phyloP scores from a whole-genome alignment of 345 rosid genomes.

The Eucalyptus brandiana region DNA sequence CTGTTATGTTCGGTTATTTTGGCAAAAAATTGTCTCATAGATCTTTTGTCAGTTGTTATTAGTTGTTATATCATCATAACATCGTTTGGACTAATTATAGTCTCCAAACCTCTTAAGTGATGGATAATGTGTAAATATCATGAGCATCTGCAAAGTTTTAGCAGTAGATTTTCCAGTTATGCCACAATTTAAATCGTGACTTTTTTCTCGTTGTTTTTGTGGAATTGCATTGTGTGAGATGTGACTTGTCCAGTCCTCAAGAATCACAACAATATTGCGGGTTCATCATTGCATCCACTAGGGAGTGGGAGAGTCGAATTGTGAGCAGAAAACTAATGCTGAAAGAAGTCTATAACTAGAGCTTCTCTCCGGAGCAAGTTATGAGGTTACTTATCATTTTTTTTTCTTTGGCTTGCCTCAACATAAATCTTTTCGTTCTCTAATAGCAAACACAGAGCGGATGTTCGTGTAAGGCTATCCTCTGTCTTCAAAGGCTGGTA shows the following conservation, averaged over 20 bases:
- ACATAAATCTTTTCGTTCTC: neutral
- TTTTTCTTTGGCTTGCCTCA: neutral
- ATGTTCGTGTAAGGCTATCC: neutral
- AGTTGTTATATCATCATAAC: neutral
- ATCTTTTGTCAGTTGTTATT: neutral
- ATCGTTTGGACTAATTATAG: fast-evolving
- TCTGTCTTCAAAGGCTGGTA: fast-evolving
- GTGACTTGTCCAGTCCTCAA: neutral
- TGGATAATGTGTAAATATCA: neutral
- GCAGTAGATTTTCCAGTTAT: neutral
- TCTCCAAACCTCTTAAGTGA: neutral
- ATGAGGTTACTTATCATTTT: neutral
- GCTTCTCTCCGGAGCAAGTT: neutral
- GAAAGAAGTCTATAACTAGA: neutral
- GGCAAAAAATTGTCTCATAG: fast-evolving
- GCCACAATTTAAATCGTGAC: neutral
- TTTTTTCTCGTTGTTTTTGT: neutral
- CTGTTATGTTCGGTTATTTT: too few relatives aligned
- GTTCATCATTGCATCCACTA: too few relatives aligned
- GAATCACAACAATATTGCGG: neutral
- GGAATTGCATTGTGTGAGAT: neutral
- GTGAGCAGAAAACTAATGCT: neutral
- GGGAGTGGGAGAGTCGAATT: neutral
- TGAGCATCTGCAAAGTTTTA: neutral
- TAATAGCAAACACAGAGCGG: neutral